phyloP scores from a whole-genome alignment of 2,329 filamentous ascomycete genomes.

The Ampelomyces quisqualis region DNA sequence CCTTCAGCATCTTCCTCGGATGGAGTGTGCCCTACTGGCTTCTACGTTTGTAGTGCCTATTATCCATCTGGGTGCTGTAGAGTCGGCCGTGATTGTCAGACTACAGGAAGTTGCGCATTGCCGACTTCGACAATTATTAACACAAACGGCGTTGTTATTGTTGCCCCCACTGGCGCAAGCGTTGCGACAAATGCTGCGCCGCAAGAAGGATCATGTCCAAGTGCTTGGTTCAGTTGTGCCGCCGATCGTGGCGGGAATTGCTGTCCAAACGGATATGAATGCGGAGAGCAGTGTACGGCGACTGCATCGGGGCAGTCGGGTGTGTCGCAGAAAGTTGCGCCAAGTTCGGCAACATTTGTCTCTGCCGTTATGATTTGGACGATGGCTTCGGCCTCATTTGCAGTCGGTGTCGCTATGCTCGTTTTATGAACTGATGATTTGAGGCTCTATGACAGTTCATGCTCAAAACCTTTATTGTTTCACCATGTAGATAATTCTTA shows the following conservation, averaged over 20 bases:
- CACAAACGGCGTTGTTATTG: constrained; percentile 68
- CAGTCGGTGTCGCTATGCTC: constrained; percentile 44
- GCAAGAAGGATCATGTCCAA: constrained; percentile 61
- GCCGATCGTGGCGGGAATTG: constrained; percentile 72
- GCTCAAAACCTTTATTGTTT: no score
- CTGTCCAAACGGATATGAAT: constrained; percentile 64
- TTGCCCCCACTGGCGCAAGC: constrained; percentile 59
- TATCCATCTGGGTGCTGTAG: constrained; percentile 85
- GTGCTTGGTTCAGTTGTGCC: constrained; percentile 75
- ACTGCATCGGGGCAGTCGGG: constrained; percentile 31
- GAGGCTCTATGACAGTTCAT: not conserved
- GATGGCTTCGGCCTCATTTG: constrained; percentile 30
- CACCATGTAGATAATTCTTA: no score
- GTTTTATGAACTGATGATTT: constrained; percentile 28
- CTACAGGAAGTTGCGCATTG: constrained; percentile 69
- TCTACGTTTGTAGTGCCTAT: constrained; percentile 84
- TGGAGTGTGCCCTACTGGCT: constrained; percentile 75
- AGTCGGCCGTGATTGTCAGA: constrained; percentile 80
- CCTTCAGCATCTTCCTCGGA: constrained; percentile 69
- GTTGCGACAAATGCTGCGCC: constrained; percentile 37
- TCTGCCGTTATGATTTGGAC: constrained; percentile 33
- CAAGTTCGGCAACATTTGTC: constrained; percentile 39
- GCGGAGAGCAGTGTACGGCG: constrained; percentile 41
- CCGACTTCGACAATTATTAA: constrained; percentile 60
- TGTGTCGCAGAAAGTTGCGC: constrained; percentile 41